phyloP scores from a whole-genome alignment of 1,139 yeast species.

The Kurtzmaniella quercitrusa region DNA sequence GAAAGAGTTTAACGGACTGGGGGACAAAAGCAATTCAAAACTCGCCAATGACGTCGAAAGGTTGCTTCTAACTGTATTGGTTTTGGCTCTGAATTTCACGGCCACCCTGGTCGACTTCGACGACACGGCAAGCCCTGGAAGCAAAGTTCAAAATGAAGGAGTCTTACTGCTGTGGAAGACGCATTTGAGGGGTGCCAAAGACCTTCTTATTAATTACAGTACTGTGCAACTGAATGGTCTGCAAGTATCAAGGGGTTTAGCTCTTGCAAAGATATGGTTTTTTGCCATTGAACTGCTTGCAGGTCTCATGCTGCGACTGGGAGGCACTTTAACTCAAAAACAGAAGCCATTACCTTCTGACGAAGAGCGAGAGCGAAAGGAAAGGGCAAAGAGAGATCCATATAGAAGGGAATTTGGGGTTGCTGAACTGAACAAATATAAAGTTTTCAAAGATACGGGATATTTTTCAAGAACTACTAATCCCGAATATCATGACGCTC shows the following conservation, averaged over 20 bases:
- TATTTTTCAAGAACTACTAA: conserved; percentile 24
- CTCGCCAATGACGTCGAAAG: conserved; percentile 32
- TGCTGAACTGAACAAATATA: conserved; percentile 12
- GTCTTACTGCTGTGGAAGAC: conserved; percentile 33
- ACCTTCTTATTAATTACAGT: conserved; percentile 31
- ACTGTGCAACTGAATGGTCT: conserved; percentile 14
- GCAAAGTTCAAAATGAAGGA: conserved; percentile 9
- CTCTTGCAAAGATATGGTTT: conserved; percentile 44
- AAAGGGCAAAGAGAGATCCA: conserved; percentile 8
- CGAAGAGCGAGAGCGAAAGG: conserved; percentile 1
- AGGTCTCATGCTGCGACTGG: conserved; percentile 26
- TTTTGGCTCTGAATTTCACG: conserved; percentile 35
- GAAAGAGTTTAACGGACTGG: conserved; percentile 25
- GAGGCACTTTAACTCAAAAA: conserved; percentile 25
- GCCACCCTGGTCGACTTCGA: conserved; percentile 19
- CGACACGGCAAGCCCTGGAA: background rate
- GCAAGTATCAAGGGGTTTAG: conserved; percentile 32
- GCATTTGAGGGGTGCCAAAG: conserved; percentile 40
- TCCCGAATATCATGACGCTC: conserved; percentile 32
- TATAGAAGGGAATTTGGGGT: conserved; percentile 4
- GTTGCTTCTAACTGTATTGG: conserved; percentile 34
- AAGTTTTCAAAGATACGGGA: conserved; percentile 31
- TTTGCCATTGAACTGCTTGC: conserved; percentile 41
- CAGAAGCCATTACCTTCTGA: conserved; percentile 3
- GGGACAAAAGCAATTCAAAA: conserved; percentile 11